Percentiles rank a stretch among this genome's conserved stretches.
Conservation (phyloP, 2,329 filamentous ascomycete species). For the Teratosphaeria destructans region DNA sequence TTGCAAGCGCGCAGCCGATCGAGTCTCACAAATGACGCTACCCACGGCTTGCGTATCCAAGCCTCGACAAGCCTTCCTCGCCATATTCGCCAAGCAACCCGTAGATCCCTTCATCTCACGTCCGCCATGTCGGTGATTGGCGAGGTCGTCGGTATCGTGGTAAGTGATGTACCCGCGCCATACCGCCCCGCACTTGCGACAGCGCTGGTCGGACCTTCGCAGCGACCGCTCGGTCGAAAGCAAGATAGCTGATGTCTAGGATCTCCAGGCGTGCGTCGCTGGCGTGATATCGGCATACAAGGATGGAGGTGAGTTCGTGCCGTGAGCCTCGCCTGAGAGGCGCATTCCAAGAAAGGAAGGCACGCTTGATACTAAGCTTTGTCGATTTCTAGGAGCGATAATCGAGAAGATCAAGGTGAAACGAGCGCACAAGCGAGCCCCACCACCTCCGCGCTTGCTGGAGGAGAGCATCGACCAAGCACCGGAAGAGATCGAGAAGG, state of each 20-base stretch:
- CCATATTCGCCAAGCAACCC: neutral
- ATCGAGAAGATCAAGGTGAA: conserved; percentile 24
- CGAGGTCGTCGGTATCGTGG: conserved; percentile 7
- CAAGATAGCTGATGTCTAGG: neutral
- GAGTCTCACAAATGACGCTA: neutral
- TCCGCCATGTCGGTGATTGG: conserved; percentile 1
- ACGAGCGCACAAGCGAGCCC: conserved; percentile 19
- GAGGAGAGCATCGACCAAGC: conserved; percentile 23
- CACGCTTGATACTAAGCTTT: neutral
- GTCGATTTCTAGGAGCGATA: conserved; percentile 10
- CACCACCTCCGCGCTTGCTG: conserved; percentile 20
- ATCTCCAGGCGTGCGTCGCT: conserved; percentile 3
- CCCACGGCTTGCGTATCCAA: neutral
- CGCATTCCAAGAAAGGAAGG: neutral
- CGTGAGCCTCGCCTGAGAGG: neutral
- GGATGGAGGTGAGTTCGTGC: conserved; percentile 9
- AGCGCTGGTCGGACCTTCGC: neutral
- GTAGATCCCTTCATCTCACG: neutral
- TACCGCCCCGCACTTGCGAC: neutral
- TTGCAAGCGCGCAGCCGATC: neutral
- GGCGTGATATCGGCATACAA: conserved; percentile 7
- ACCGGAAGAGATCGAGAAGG: conserved; percentile 23
- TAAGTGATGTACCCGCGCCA: neutral
- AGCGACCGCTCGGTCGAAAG: neutral
- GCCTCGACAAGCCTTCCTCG: neutral